phyloP scores from a whole-genome alignment of 768 basidiomycete species.

The Suillus variegatus region DNA sequence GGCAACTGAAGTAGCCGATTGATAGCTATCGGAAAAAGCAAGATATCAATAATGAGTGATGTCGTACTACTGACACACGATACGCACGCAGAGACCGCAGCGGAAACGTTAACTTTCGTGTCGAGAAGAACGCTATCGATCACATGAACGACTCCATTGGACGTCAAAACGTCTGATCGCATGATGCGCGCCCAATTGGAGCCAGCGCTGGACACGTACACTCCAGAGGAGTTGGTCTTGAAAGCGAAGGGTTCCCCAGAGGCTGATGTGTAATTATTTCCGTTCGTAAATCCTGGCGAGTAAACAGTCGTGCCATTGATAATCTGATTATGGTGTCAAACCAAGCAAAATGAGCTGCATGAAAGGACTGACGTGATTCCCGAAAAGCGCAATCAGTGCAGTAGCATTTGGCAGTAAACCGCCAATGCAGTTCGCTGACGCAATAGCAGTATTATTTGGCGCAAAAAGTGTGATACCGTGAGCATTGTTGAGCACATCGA shows the following conservation, averaged over 20 bases:
- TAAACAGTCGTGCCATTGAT: slow-evolving; percentile 73
- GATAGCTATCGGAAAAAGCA: slow-evolving; percentile 24
- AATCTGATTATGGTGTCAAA: slow-evolving; percentile 35
- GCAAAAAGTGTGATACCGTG: slow-evolving; percentile 69
- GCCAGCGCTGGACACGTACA: slow-evolving; percentile 50
- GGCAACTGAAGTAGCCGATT: slow-evolving; percentile 53
- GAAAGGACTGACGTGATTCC: slow-evolving; percentile 55
- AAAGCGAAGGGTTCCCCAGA: slow-evolving; percentile 57
- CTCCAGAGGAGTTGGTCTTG: slow-evolving; percentile 54
- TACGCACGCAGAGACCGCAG: slow-evolving; percentile 57
- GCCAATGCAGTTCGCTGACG: slow-evolving; percentile 35
- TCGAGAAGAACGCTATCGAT: slow-evolving; percentile 56
- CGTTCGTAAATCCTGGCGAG: slow-evolving; percentile 47
- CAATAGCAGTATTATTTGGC: slow-evolving; percentile 55
- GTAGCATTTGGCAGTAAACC: slow-evolving; percentile 45
- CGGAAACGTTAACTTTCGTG: slow-evolving; percentile 38
- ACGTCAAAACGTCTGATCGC: slow-evolving; percentile 56
- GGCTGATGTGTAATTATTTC: slow-evolving; percentile 47
- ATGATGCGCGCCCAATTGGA: slow-evolving; percentile 53
- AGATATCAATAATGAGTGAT: not conserved
- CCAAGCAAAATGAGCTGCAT: not conserved
- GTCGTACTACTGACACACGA: not conserved
- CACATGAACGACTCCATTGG: slow-evolving; percentile 72
- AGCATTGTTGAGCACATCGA: slow-evolving; percentile 34
- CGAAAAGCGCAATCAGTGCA: slow-evolving; percentile 44